These are phyloP conservation scores for Penicillium tannophilum DNA, from an alignment of 495 filamentous ascomycete species.

Conservation along the genomic window DNA sequence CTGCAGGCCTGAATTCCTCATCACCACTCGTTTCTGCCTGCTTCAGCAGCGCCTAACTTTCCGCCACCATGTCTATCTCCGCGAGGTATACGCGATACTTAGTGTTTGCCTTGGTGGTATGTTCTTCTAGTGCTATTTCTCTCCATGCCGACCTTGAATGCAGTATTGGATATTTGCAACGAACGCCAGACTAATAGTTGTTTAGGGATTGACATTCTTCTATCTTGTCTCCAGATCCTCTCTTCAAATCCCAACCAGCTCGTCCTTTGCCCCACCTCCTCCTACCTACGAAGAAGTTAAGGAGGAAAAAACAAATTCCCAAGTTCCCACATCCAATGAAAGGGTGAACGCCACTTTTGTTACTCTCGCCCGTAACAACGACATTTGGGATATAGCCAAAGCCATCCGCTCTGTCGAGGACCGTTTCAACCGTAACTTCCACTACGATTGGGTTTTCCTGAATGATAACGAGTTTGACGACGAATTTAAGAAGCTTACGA, in stretches of 20 bases:
- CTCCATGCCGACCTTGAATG: neutral
- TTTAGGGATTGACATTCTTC: constrained; percentile 69
- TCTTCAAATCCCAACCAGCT: constrained; percentile 43
- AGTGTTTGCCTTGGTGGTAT: constrained; percentile 80
- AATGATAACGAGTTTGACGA: constrained; percentile 94
- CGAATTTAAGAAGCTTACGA: constrained; percentile 88
- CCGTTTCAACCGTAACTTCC: constrained; percentile 91
- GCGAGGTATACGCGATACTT: constrained; percentile 84
- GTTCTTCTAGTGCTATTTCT: neutral
- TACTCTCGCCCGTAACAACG: constrained; percentile 86
- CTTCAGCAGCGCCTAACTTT: constrained; percentile 10
- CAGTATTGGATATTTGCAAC: neutral
- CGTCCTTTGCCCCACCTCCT: constrained; percentile 24
- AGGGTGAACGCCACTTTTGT: constrained; percentile 97
- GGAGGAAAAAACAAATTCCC: constrained; percentile 24
- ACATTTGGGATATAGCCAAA: constrained; percentile 94
- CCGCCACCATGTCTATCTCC: constrained; percentile 62
- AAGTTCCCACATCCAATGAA: constrained; percentile 56
- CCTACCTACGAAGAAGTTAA: constrained; percentile 32
- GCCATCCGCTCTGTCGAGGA: constrained; percentile 96
- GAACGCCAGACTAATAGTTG: neutral
- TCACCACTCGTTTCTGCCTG: constrained; percentile 14
- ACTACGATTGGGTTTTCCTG: constrained; percentile 99
- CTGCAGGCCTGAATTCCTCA: constrained; percentile 8
- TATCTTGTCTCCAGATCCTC: constrained; percentile 81